Evolutionary conservation across 2,329 filamentous ascomycete genomes (phyloP).

Genomic region (Bipolaris zeicola): DNA sequence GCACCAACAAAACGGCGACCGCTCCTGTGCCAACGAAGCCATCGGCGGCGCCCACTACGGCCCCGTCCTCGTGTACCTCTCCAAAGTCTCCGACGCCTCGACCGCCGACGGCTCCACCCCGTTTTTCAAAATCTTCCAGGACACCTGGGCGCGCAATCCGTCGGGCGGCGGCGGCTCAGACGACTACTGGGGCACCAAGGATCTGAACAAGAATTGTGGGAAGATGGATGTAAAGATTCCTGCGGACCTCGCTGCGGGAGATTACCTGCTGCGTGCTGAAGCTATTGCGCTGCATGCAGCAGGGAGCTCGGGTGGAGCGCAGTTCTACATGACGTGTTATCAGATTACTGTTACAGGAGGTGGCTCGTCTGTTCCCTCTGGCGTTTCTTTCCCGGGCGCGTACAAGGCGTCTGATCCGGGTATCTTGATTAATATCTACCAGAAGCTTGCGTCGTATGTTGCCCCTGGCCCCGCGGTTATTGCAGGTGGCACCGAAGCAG

Average conservation of each 20-base stretch:
- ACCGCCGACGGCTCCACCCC: conserved; percentile 56
- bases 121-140: conserved; percentile 66
- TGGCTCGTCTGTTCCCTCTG: conserved; percentile 54
- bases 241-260: conserved; percentile 57
- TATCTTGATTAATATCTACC: conserved; percentile 67
- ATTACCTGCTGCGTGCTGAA: conserved; percentile 60
- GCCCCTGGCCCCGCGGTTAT: conserved; percentile 58
- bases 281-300: conserved; percentile 63
- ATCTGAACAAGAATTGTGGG: conserved; percentile 53
- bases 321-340: conserved; percentile 57
- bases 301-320: conserved; percentile 51
- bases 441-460: conserved; percentile 51
- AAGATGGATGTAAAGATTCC: conserved; percentile 61
- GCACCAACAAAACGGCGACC: conserved; percentile 61
- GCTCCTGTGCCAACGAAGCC: conserved; percentile 52
- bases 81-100: conserved; percentile 53
- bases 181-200: conserved; percentile 58
- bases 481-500: conserved; percentile 35
- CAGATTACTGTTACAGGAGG: conserved; percentile 65
- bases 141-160: conserved; percentile 56
- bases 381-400: conserved; percentile 58
- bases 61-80: conserved; percentile 47
- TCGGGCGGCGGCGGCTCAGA: conserved; percentile 49
- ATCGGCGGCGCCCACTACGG: conserved; percentile 47
- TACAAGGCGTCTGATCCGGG: conserved; percentile 65